phyloP scores from a whole-genome alignment of 169 alveolate genomes.

The Babesia caballi region DNA sequence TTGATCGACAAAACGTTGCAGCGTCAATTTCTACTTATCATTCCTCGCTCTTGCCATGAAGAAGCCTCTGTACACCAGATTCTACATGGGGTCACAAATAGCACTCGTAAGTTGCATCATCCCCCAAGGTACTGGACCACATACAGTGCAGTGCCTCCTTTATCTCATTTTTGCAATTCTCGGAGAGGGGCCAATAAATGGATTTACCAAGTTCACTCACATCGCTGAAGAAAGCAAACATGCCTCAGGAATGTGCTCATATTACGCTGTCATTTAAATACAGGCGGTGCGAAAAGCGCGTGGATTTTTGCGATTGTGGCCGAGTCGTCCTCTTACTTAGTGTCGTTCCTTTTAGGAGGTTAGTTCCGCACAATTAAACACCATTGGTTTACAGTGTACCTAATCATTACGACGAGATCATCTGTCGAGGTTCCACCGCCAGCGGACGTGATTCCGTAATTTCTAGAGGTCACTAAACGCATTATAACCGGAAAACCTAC shows the following conservation, averaged over 20 bases:
- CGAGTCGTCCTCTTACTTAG: slow-evolving; percentile 5
- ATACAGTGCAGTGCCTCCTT: slow-evolving; percentile 14
- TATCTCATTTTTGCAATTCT: slow-evolving; percentile 7
- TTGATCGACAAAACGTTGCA: background rate
- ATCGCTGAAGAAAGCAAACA: background rate
- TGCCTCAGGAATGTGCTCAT: no score
- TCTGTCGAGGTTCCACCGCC: slow-evolving; percentile 77
- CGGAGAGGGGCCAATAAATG: slow-evolving; percentile 39
- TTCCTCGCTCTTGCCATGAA: slow-evolving; percentile 10
- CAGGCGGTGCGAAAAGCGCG: slow-evolving; percentile 11
- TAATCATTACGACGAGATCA: slow-evolving; percentile 7
- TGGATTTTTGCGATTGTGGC: background rate
- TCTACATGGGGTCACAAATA: background rate
- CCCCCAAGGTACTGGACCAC: background rate
- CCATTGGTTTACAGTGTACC: background rate
- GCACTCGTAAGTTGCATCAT: background rate
- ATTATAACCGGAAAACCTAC: slow-evolving; percentile 1
- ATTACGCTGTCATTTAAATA: background rate
- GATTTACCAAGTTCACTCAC: slow-evolving; percentile 19
- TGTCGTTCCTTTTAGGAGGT: slow-evolving; percentile 35
- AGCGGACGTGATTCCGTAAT: slow-evolving; percentile 71
- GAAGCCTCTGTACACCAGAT: background rate
- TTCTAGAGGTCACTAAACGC: slow-evolving; percentile 29
- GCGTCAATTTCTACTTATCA: slow-evolving; percentile 13
- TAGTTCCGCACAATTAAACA: background rate